Evolutionary conservation across 1,284 basidiomycete genomes (phyloP).

Genomic region (Singerocomus rubriflavus): DNA sequence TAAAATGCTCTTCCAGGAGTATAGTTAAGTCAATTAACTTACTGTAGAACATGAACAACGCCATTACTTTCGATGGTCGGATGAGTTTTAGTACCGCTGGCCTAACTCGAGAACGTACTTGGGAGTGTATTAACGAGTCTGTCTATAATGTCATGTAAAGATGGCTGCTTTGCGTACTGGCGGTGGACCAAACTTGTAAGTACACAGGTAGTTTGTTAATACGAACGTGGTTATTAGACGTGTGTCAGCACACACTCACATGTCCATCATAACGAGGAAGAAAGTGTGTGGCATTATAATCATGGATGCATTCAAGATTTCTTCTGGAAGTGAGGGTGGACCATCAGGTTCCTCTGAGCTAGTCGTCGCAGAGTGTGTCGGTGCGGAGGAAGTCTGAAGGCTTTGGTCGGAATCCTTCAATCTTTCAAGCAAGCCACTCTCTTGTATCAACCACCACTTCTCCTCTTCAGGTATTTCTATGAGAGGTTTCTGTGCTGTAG

Average conservation of each 20-base stretch:
- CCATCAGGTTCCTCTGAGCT: slow-evolving; percentile 35
- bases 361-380: neutral
- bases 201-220: slow-evolving; percentile 7
- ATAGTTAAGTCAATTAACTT: slow-evolving; percentile 25
- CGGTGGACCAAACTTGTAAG: slow-evolving; percentile 63
- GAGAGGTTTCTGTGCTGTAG: slow-evolving; percentile 19
- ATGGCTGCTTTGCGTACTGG: slow-evolving; percentile 63
- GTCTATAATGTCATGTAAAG: slow-evolving; percentile 44
- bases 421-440: slow-evolving; percentile 61
- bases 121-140: slow-evolving; percentile 63
- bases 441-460: slow-evolving; percentile 70
- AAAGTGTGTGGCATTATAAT: slow-evolving; percentile 70
- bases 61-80: slow-evolving; percentile 48
- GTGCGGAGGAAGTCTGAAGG: neutral
- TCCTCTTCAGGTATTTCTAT: slow-evolving; percentile 67
- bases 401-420: slow-evolving; percentile 21
- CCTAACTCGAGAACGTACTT: slow-evolving; percentile 45
- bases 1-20: neutral
- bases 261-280: slow-evolving; percentile 71
- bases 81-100: slow-evolving; percentile 3
- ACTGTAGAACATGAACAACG: slow-evolving; percentile 78
- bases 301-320: slow-evolving; percentile 60
- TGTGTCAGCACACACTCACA: slow-evolving; percentile 46
- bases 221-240: neutral
- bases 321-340: slow-evolving; percentile 53